Evolutionary conservation across 2,329 filamentous ascomycete species (phyloP), one percentile per base, ranked within the genome.

Genomic region (Exophiala calicioides): DNA sequence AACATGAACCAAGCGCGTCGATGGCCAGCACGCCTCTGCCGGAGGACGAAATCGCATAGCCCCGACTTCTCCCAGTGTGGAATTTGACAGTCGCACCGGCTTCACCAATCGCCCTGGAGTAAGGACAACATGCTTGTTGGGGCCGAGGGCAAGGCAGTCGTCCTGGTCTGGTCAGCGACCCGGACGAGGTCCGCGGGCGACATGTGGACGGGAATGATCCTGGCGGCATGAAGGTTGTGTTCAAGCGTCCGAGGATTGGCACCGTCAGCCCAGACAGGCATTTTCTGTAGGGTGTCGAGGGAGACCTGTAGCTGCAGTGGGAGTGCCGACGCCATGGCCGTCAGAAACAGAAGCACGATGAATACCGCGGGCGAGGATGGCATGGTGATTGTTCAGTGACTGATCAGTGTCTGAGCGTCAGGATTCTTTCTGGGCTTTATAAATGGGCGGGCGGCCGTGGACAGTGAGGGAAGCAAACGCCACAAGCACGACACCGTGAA

Each of bases 261-360:
- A 29, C 20, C 38, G 3, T 18, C 13, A 13, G 38, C 38, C 38
- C 38, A 41, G 13, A 13, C 23, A 16, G 26, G 38, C 4, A 41
- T 27, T 7, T 27, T 12, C 24, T 27, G 7, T 7, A 7, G 7
- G 7, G 7, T 12, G 7, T 7, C 12, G 12, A 27, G 24, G 12
- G 24, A 12, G 24, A 27, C 12, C 12, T 27, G 24, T 27, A 7
- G 24, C 7, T 7, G 24, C 7, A 12, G 24, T 27, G 24, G 24
- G 24, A 27, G 24, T 27, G 12, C 24, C 24, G 24, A 27, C 24
- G 12, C 24, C 24, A 27, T 12, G 24, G 12, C 24, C 24, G 12
- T 12, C 7, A 27, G 24, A 27, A 27, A 27, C 7, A 27, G 24
- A 27, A 27, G 24, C 7, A 27, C 7, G 24, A 27, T 27, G 7